A percentile compares a stretch with the other conserved stretches of the same genome.
These are phyloP conservation scores for Globomyces sp. DNA, from an alignment of 371 early-diverging fungal genomes.

Conservation along the genomic window DNA sequence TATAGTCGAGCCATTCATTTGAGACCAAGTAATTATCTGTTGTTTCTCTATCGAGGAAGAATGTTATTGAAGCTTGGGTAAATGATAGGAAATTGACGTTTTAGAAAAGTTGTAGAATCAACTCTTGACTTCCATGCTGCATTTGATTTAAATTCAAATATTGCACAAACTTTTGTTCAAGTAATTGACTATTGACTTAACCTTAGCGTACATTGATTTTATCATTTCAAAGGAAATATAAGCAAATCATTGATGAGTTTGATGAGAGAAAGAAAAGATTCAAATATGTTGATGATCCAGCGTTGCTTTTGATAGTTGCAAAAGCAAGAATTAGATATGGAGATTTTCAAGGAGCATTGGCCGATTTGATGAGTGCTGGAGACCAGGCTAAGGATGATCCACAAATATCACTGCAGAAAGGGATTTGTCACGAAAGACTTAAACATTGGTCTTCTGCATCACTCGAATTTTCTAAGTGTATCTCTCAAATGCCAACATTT, in stretches of 20 bases:
- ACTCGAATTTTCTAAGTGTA: slow-evolving; percentile 41
- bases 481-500: slow-evolving; percentile 36
- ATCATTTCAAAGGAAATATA: slow-evolving; percentile 54
- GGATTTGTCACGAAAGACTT: slow-evolving; percentile 48
- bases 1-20: slow-evolving; percentile 52
- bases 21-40: slow-evolving; percentile 43
- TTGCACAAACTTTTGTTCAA: slow-evolving; percentile 56
- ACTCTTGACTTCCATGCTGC: slow-evolving; percentile 55
- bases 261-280: slow-evolving; percentile 32
- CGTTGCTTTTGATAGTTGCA: slow-evolving; percentile 44
- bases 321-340: slow-evolving; percentile 46
- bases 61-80: slow-evolving; percentile 40
- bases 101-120: slow-evolving; percentile 47
- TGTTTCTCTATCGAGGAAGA: slow-evolving; percentile 51
- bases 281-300: slow-evolving; percentile 39
- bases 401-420: slow-evolving; percentile 46
- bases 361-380: slow-evolving; percentile 37
- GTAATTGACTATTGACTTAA: slow-evolving; percentile 18
- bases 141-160: slow-evolving; percentile 53
- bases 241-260: slow-evolving; percentile 50
- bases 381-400: slow-evolving; percentile 44
- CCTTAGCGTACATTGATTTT: slow-evolving; percentile 45
- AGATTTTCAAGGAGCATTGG: slow-evolving; percentile 43
- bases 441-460: slow-evolving; percentile 39
- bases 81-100: too few relatives aligned